Evolutionary conservation across 2,329 filamentous ascomycete species (phyloP), one percentile per base, ranked within the genome.

Genomic region (Hypoxylon sp.): DNA sequence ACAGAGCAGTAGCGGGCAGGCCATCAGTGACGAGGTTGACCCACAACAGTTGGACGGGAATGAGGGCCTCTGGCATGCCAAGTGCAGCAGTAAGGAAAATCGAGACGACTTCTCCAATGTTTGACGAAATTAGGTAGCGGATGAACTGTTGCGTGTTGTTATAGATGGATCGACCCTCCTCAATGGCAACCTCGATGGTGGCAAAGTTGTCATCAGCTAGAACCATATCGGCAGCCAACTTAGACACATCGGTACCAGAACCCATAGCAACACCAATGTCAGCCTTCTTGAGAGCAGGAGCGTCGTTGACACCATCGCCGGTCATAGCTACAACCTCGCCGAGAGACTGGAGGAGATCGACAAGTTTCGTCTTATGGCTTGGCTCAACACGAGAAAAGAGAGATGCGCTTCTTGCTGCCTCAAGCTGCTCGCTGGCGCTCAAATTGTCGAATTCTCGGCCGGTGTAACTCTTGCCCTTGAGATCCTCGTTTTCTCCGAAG

Each of bases 91-190:
- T 99, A 64, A 99, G 75, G 82, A 99, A 99, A 73, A 99, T 99
- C 7, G 94, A 97, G 25, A 99, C 94, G 25, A 99, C 94, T 73
- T 99, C 94, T 66, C 94, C 95, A 62, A 99, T 99, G 78, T 99
- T 99, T 59, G 93, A 97, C 6, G 93, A 97, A 71, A 99, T 99
- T 55, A 99, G 83, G 72, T 99, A 99, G 38, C 95, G 90, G 75
- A 99, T 99, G 75, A 99, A 99, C 72, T 99, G 94, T 71, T 99
- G 94, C 4, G 94, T 99, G 80, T 99, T 99, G 86, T 94, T 97
- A 83, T 97, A 99, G 75, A 99, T 99, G 59, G 92, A 92, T 57
- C 94, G 89, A 44, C 94, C 94, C 75, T 99, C 94, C 71, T 99
- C 94, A 59, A 99, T 92, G 38, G 94, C 94, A 47, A 91, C 81